Evolutionary conservation across 495 filamentous ascomycete species (phyloP).

Genomic region (Arthonia radiata): DNA sequence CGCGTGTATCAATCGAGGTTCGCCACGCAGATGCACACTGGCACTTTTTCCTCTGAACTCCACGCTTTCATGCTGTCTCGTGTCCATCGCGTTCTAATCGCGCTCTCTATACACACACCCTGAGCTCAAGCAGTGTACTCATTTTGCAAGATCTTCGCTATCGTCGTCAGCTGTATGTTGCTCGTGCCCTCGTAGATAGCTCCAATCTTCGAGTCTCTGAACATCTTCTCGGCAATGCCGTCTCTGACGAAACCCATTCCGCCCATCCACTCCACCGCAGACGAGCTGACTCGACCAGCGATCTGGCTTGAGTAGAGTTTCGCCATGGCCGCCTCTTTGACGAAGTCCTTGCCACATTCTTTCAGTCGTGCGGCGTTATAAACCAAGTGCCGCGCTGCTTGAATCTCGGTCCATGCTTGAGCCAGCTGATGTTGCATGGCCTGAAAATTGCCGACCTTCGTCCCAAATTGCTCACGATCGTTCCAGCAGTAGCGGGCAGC

Average conservation of each 20-base stretch:
- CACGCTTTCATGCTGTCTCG: too few relatives aligned
- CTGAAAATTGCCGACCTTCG: conserved; percentile 84
- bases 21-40: too few relatives aligned
- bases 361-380: conserved; percentile 96
- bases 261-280: conserved; percentile 95
- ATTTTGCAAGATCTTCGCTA: conserved; percentile 81
- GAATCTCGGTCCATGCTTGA: conserved; percentile 83
- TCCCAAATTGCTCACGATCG: conserved; percentile 90
- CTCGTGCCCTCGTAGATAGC: conserved; percentile 95
- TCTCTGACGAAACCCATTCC: conserved; percentile 94
- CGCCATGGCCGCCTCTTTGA: conserved; percentile 90
- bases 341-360: conserved; percentile 89
- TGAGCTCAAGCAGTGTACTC: too few relatives aligned
- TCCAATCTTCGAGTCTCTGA: conserved; percentile 93
- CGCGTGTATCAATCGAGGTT: too few relatives aligned
- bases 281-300: conserved; percentile 61
- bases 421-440: conserved; percentile 98
- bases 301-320: conserved; percentile 91
- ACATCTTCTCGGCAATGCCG: conserved; percentile 95
- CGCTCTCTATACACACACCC: too few relatives aligned
- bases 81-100: too few relatives aligned
- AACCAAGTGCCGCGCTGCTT: conserved; percentile 72
- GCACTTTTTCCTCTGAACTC: too few relatives aligned
- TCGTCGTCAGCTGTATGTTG: conserved; percentile 69
- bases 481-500: conserved; percentile 87